Conservation (phyloP, 306 rosid genomes). For the Vigna hirtella region DNA sequence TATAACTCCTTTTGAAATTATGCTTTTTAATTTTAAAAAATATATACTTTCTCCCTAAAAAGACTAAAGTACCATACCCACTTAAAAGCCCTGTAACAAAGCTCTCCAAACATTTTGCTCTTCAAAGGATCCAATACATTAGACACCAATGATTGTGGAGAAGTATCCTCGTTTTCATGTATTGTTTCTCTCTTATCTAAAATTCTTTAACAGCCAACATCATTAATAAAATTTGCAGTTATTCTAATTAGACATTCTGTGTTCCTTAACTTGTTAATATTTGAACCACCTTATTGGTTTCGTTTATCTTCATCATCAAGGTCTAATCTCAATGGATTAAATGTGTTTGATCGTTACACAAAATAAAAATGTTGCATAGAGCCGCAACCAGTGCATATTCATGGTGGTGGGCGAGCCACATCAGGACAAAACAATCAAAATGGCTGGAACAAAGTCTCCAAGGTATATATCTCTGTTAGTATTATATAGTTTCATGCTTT, state of each 20-base stretch:
- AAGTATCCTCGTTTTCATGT: conserved; percentile 64
- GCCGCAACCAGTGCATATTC: conserved; percentile 95
- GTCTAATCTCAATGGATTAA: conserved; percentile 46
- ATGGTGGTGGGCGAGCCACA: conserved; percentile 99
- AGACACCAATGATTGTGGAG: conserved; percentile 59
- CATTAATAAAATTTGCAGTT: neutral
- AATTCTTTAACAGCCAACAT: conserved; percentile 23
- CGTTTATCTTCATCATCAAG: conserved; percentile 35
- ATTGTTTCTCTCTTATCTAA: conserved; percentile 43
- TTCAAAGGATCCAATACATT: conserved; percentile 45
- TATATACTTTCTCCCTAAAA: neutral
- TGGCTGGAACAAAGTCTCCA: conserved; percentile 95
- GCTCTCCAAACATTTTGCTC: conserved; percentile 38
- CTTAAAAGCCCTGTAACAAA: conserved; percentile 1
- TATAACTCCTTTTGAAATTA: neutral
- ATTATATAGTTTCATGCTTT: neutral
- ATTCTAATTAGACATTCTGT: conserved; percentile 18
- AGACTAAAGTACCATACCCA: neutral
- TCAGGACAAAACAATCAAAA: conserved; percentile 97
- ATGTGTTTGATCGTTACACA: conserved; percentile 35
- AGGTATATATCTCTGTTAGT: conserved; percentile 56
- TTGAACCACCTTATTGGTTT: conserved; percentile 16
- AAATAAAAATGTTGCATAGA: conserved; percentile 78
- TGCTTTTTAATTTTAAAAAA: neutral
- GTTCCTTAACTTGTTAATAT: conserved; percentile 1